phyloP scores from a whole-genome alignment of 2,329 filamentous ascomycete genomes.

The Paracoccidioides brasiliensis region DNA sequence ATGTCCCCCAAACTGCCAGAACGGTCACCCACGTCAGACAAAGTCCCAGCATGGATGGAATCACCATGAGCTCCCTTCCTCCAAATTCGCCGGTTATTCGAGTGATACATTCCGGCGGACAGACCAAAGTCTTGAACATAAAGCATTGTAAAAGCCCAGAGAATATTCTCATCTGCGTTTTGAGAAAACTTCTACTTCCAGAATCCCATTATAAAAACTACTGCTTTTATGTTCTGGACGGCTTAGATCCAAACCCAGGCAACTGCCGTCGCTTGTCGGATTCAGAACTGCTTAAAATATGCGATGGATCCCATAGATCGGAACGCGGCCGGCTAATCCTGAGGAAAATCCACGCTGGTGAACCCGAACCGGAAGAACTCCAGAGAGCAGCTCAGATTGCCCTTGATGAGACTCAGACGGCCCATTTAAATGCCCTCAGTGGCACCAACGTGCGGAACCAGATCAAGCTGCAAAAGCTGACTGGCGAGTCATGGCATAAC shows the following conservation, averaged over 20 bases:
- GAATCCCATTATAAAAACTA: slow-evolving; percentile 90
- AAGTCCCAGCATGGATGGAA: slow-evolving; percentile 71
- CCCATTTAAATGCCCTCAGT: slow-evolving; percentile 49
- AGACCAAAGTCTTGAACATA: slow-evolving; percentile 88
- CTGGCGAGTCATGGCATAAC: slow-evolving; percentile 75
- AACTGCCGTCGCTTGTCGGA: slow-evolving; percentile 75
- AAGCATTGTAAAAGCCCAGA: slow-evolving; percentile 83
- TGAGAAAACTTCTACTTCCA: slow-evolving; percentile 75
- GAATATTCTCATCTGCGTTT: slow-evolving; percentile 78
- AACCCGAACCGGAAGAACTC: slow-evolving; percentile 76
- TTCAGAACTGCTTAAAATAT: slow-evolving; percentile 78
- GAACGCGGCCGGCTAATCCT: slow-evolving; percentile 87
- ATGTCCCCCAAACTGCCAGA: slow-evolving; percentile 48
- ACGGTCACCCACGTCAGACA: slow-evolving; percentile 62
- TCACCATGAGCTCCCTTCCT: slow-evolving; percentile 74
- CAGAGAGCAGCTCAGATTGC: slow-evolving; percentile 80
- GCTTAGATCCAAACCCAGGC: slow-evolving; percentile 66
- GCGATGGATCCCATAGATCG: slow-evolving; percentile 69
- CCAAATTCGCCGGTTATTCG: slow-evolving; percentile 79
- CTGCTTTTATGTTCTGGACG: slow-evolving; percentile 88
- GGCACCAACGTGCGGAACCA: slow-evolving; percentile 62
- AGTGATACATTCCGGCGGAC: slow-evolving; percentile 81
- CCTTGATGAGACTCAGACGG: slow-evolving; percentile 69
- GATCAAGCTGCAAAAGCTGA: slow-evolving; percentile 75
- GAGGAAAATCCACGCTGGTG: slow-evolving; percentile 79